A percentile compares a stretch with the other conserved stretches of the same genome.
Conservation (phyloP, 768 basidiomycete genomes). For the Coprinellus aureogranulatus region DNA sequence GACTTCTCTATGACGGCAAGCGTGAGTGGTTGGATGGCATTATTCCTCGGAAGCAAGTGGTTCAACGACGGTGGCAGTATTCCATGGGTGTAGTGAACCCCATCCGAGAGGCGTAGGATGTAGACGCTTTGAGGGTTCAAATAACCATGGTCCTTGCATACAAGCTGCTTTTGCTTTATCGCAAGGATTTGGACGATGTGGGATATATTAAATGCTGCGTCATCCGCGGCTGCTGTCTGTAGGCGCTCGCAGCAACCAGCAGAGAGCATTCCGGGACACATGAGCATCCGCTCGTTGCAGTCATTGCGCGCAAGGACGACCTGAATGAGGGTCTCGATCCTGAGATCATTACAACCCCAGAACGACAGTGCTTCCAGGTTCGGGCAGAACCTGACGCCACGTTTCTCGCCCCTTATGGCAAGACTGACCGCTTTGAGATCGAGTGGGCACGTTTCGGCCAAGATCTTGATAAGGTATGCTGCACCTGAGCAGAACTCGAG, state of each 20-base stretch:
- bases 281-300: conserved; percentile 19
- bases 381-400: conserved; percentile 48
- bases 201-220: no score
- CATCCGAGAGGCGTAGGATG: no score
- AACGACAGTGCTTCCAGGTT: conserved; percentile 49
- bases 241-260: not conserved
- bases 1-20: no score
- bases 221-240: no score
- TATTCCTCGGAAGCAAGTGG: no score
- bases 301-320: conserved; percentile 39
- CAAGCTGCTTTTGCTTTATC: no score
- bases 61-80: no score
- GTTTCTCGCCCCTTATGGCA: conserved; percentile 3
- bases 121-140: no score
- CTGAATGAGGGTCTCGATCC: conserved; percentile 32
- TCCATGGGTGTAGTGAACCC: no score
- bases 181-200: no score
- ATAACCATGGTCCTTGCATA: no score
- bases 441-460: conserved; percentile 31
- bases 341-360: conserved; percentile 49
- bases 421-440: conserved; percentile 1
- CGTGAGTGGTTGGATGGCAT: no score
- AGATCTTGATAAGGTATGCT: conserved; percentile 35
- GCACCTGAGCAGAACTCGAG: conserved; percentile 47
- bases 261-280: not conserved